Base-by-base conservation (phyloP, 2,329 filamentous ascomycete genomes). In the Fusarium temperatum region DNA sequence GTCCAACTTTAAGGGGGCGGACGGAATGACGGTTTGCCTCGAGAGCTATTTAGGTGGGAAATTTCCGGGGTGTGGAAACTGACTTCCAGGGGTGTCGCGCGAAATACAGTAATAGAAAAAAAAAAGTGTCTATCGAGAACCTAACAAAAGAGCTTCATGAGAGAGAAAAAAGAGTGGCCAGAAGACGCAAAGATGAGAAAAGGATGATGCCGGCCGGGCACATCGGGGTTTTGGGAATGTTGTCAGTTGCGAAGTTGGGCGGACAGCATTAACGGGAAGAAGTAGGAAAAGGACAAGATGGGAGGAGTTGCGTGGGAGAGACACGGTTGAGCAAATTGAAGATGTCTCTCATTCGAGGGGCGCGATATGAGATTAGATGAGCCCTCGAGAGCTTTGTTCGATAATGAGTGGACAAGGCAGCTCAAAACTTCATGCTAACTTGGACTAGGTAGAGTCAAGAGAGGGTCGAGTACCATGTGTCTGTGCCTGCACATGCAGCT, bases 171-270 rank as follows among this genome's bases (percentile, higher is more conserved):
- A 65, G 70, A 79, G 72, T 66, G 76, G 70, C 74, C 68, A 71
- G 59, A 60, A 66, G 66, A 74, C 58, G 72, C 53, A 65, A 72
- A 72, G 57, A 68, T 18, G 51, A 74, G 47, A 58, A 63, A 73
- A 72, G 48, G 70, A 75, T 66, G 77, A 77, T 78, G 74, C 75
- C 76, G 77, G 77, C 77, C 76, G 74, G 74, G 80, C 76, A 78
- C 81, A 83, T 83, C 75, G 80, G 58, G 56, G 58, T 45, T 70
- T 62, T 51, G 20, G 47, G 45, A 59, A 55, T 36, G 41, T 74
- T 63, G 64, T 72, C 66, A 62, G 47, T 62, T 66, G 53, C 26
- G 24, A 48, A 67, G 56, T 74, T 65, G 63, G 41, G 55, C 62
- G 63, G 63, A 66, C 59, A 68, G 56, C 54, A 65, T 62, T 56